Percentiles rank a stretch among this genome's conserved stretches.
Conservation (phyloP, 116 monocot genomes). For the Iris pallida region DNA sequence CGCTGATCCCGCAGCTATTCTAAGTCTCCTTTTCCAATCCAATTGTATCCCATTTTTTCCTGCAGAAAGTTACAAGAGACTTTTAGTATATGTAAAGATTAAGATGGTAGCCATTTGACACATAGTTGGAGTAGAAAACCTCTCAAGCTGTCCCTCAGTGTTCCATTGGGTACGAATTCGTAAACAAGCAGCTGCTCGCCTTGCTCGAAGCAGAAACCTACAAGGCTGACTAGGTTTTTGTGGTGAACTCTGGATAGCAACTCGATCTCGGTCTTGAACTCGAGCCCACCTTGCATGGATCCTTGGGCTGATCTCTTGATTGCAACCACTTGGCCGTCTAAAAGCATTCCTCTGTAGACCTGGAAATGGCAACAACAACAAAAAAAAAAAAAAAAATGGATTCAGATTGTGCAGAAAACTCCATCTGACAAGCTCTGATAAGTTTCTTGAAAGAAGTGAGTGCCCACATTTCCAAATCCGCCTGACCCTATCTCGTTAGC, state of each 20-base stretch:
- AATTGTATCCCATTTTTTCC: conserved; percentile 29
- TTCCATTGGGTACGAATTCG: conserved; percentile 51
- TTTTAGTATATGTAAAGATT: background rate
- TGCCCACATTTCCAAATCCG: conserved; percentile 51
- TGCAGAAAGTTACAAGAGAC: conserved; percentile 12
- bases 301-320: conserved; percentile 52
- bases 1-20: conserved; percentile 46
- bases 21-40: conserved; percentile 47
- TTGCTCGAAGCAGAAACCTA: conserved; percentile 56
- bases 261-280: conserved; percentile 64
- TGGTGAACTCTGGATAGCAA: conserved; percentile 62
- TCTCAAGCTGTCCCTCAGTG: conserved; percentile 42
- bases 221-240: conserved; percentile 51
- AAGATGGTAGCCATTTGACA: background rate
- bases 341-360: conserved; percentile 47
- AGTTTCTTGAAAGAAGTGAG: background rate
- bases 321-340: conserved; percentile 38
- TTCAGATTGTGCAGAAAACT: background rate
- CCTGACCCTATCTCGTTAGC: conserved; percentile 47
- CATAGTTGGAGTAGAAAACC: conserved; percentile 15
- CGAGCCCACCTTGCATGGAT: conserved; percentile 56
- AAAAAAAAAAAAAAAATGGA: background rate
- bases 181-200: conserved; percentile 58
- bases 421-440: background rate
- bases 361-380: conserved; percentile 15